Percentiles rank a stretch among this genome's conserved stretches.
These are phyloP conservation scores for Fistulinella staudtii DNA, from an alignment of 1,284 basidiomycete species.

Conservation along the genomic window DNA sequence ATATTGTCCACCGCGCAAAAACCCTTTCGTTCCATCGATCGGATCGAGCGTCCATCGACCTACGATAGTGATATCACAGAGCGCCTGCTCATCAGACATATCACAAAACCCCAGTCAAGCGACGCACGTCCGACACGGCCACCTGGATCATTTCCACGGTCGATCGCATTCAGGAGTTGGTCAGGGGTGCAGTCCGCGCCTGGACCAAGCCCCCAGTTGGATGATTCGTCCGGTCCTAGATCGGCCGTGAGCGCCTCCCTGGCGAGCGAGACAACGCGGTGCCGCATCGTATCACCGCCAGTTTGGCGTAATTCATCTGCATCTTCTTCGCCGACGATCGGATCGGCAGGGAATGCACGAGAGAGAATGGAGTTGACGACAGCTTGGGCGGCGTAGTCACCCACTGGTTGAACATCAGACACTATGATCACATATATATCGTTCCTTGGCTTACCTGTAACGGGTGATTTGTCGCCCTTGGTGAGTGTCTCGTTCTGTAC, in stretches of 20 bases:
- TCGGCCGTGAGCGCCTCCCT: slow-evolving; percentile 73
- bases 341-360: slow-evolving; percentile 78
- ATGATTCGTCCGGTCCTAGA: slow-evolving; percentile 47
- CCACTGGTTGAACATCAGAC: slow-evolving; percentile 51
- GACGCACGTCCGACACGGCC: slow-evolving; percentile 73
- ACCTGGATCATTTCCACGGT: slow-evolving; percentile 80
- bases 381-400: slow-evolving; percentile 88
- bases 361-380: slow-evolving; percentile 79
- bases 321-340: slow-evolving; percentile 96
- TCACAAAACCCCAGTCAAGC: neutral
- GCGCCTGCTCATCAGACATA: slow-evolving; percentile 2
- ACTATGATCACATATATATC: neutral
- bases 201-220: slow-evolving; percentile 66
- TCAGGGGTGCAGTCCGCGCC: slow-evolving; percentile 45
- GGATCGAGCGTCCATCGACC: slow-evolving; percentile 92
- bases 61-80: too few species aligned
- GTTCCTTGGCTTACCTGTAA: slow-evolving; percentile 66
- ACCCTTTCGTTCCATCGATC: slow-evolving; percentile 93
- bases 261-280: slow-evolving; percentile 78
- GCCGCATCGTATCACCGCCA: slow-evolving; percentile 49
- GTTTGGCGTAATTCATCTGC: slow-evolving; percentile 71
- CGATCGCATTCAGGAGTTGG: slow-evolving; percentile 80
- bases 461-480: slow-evolving; percentile 94
- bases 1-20: slow-evolving; percentile 95
- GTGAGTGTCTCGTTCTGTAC: slow-evolving; percentile 85